Conservation (phyloP, 1,284 basidiomycete species). For the Leucoagaricus sp. region DNA sequence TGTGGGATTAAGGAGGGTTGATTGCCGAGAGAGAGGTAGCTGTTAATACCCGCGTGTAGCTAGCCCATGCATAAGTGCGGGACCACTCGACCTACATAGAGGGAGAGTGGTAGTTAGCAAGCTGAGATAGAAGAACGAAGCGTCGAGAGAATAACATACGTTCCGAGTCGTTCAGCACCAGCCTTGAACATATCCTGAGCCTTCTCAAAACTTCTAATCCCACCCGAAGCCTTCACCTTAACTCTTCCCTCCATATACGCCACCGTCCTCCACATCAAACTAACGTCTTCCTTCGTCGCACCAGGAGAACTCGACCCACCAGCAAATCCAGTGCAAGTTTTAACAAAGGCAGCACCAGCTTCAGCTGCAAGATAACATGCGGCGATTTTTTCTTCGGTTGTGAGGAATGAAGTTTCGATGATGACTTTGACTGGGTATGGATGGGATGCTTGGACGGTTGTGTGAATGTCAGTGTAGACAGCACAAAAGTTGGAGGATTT, state of each 20-base stretch:
- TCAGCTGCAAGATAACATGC: slow-evolving; percentile 45
- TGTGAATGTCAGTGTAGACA: slow-evolving; percentile 39
- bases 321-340: slow-evolving; percentile 50
- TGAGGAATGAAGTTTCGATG: slow-evolving; percentile 46
- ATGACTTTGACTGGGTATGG: slow-evolving; percentile 47
- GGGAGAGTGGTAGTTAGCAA: background rate
- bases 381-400: slow-evolving; percentile 43
- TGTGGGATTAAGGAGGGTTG: background rate
- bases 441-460: slow-evolving; percentile 35
- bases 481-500: slow-evolving; percentile 38
- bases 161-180: slow-evolving; percentile 52
- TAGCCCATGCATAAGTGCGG: slow-evolving; percentile 7
- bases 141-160: slow-evolving; percentile 38
- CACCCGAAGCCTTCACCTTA: slow-evolving; percentile 52
- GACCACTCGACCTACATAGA: slow-evolving; percentile 9
- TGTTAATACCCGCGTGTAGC: slow-evolving; percentile 7
- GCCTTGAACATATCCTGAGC: slow-evolving; percentile 46
- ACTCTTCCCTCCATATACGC: slow-evolving; percentile 37
- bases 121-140: background rate
- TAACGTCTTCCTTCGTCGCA: slow-evolving; percentile 43
- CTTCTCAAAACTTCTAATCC: slow-evolving; percentile 45
- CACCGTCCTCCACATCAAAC: slow-evolving; percentile 41
- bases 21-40: background rate
- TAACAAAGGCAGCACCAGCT: slow-evolving; percentile 49
- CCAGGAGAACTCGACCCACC: slow-evolving; percentile 42